Percentiles rank a stretch among this genome's conserved stretches.
These are phyloP conservation scores for Vairimorpha apis DNA, from an alignment of 371 early-diverging fungal genomes.

Conservation along the genomic window DNA sequence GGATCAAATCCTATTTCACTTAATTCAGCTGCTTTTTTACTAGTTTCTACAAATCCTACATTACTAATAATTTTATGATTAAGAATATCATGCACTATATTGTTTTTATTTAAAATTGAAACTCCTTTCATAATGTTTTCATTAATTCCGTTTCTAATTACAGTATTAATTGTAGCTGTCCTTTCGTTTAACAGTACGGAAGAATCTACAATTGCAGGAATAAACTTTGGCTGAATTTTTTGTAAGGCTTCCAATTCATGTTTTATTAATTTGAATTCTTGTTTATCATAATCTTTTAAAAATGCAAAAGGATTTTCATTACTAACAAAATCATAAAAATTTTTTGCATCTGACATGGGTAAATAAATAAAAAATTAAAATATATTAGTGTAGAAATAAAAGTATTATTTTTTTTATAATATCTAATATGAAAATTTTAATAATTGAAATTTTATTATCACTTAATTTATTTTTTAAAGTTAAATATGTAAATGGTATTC, in stretches of 20 bases:
- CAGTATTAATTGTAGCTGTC: background rate
- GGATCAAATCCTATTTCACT: conserved; percentile 4
- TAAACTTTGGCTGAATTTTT: conserved; percentile 48
- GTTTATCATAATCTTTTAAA: conserved; percentile 31
- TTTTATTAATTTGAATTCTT: conserved; percentile 28
- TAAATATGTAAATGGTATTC: background rate
- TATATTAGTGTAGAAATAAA: background rate
- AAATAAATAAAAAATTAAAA: conserved; percentile 11
- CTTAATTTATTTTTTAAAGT: background rate
- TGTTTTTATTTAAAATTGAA: conserved; percentile 13
- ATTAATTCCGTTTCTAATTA: conserved; percentile 21
- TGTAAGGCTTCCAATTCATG: conserved; percentile 34
- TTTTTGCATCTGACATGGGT: conserved; percentile 13
- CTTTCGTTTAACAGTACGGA: conserved; percentile 29
- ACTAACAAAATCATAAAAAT: conserved; percentile 47
- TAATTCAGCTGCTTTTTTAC: background rate
- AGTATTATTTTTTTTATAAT: background rate
- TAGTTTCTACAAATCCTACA: background rate
- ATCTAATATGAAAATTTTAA: background rate
- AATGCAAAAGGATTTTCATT: conserved; percentile 57
- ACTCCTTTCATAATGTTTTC: conserved; percentile 33
- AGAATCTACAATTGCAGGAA: conserved; percentile 27
- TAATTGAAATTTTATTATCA: background rate
- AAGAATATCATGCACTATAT: conserved; percentile 7
- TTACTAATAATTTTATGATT: background rate